A percentile compares a stretch with the other conserved stretches of the same genome.
Conservation (phyloP, 1,284 basidiomycete genomes). For the Moesziomyces antarcticus region DNA sequence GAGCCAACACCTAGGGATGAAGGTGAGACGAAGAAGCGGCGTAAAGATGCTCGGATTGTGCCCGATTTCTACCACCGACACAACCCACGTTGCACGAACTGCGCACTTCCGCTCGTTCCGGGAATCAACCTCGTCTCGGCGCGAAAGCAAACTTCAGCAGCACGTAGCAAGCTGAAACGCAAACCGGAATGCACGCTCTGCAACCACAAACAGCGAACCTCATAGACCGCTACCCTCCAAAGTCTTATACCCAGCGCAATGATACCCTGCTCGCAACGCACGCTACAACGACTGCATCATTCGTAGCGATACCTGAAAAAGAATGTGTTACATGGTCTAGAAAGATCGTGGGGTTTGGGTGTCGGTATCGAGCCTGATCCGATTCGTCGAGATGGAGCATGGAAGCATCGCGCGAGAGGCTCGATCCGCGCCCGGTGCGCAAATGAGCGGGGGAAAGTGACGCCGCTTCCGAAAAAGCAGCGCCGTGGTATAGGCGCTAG, state of each 20-base stretch:
- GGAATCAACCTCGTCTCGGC: slow-evolving; percentile 15
- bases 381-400: slow-evolving; percentile 10
- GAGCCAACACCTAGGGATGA: slow-evolving; percentile 5
- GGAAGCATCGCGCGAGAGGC: neutral
- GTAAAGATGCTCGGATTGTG: slow-evolving; percentile 4
- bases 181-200: slow-evolving; percentile 13
- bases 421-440: neutral
- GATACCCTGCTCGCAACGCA: slow-evolving; percentile 12
- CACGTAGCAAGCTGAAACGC: slow-evolving; percentile 5
- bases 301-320: neutral
- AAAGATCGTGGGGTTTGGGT: slow-evolving; percentile 5
- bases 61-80: slow-evolving; percentile 37
- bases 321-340: slow-evolving; percentile 11
- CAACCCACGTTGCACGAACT: slow-evolving; percentile 19
- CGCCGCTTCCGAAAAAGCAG: neutral
- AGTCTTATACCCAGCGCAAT: neutral
- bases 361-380: slow-evolving; percentile 1
- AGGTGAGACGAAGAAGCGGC: neutral
- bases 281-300: neutral
- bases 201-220: slow-evolving; percentile 11
- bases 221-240: neutral
- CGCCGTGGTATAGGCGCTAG: slow-evolving; percentile 30
- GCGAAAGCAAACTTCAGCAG: neutral
- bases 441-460: neutral
- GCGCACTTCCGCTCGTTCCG: slow-evolving; percentile 15